Conservation (phyloP, 345 rosid genomes). For the Bretschneidera sinensis region DNA sequence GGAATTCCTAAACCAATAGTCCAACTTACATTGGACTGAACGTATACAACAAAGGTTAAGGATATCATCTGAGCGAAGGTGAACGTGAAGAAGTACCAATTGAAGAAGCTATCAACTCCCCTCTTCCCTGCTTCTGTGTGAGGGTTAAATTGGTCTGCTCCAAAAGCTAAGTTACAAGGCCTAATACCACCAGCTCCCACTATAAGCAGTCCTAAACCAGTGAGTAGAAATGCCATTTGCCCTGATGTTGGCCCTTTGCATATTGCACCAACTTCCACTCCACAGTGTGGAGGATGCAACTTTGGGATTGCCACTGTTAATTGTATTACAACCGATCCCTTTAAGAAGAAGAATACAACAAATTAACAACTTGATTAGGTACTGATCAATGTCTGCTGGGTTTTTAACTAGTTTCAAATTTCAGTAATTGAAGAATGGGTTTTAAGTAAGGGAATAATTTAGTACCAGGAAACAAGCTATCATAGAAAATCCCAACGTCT, state of each 20-base stretch:
- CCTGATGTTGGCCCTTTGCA: slow-evolving; percentile 58
- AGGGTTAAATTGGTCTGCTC: slow-evolving; percentile 72
- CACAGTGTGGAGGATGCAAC: slow-evolving; percentile 53
- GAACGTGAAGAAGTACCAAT: slow-evolving; percentile 82
- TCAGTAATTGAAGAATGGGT: not conserved
- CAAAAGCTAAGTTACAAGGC: slow-evolving; percentile 75
- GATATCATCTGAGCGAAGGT: slow-evolving; percentile 73
- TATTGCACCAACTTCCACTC: slow-evolving; percentile 18
- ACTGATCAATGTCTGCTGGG: not conserved
- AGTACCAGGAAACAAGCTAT: slow-evolving; percentile 61
- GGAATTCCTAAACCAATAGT: slow-evolving; percentile 69
- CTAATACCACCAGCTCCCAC: slow-evolving; percentile 80
- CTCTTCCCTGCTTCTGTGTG: slow-evolving; percentile 54
- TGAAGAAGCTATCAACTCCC: slow-evolving; percentile 76
- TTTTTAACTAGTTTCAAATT: too few relatives aligned
- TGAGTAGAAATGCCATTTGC: slow-evolving; percentile 49
- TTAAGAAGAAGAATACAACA: slow-evolving; percentile 1
- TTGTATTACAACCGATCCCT: slow-evolving; percentile 64
- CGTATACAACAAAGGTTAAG: slow-evolving; percentile 60
- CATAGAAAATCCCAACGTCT: slow-evolving; percentile 61
- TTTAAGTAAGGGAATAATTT: not conserved
- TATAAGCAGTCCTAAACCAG: slow-evolving; percentile 46
- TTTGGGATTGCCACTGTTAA: slow-evolving; percentile 46
- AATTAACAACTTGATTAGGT: not conserved
- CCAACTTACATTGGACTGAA: slow-evolving; percentile 78